A percentile compares a stretch with the other conserved stretches of the same genome.
Evolutionary conservation across 1,139 yeast species (phyloP).

Genomic region (Candida frijolesensis): DNA sequence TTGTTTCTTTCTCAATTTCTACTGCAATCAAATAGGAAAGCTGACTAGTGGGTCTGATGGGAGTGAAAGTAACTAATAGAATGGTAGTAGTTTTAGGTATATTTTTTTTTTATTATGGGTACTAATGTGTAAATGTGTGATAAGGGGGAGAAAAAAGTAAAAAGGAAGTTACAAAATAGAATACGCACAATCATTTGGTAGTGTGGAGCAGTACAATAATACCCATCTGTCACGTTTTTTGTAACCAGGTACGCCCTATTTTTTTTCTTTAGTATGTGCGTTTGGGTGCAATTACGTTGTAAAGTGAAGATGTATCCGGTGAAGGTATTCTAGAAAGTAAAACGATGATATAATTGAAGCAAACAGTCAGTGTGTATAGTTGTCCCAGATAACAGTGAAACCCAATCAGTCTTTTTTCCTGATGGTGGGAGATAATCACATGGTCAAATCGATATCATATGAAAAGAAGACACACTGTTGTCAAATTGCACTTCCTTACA

Average conservation of each 20-base stretch:
- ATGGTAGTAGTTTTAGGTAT: background rate
- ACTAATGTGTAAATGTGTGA: background rate
- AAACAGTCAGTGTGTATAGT: no score
- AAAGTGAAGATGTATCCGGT: background rate
- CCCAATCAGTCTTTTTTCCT: no score
- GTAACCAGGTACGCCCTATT: background rate
- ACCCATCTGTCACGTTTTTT: background rate
- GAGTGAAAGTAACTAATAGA: no score
- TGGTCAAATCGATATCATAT: no score
- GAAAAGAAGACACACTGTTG: background rate
- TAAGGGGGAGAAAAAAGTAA: background rate
- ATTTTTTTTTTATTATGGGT: conserved; percentile 1
- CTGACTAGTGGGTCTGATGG: conserved; percentile 29
- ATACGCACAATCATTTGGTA: background rate
- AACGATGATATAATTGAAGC: background rate
- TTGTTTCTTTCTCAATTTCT: background rate
- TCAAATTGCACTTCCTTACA: no score
- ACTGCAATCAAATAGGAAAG: background rate
- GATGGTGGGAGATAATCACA: no score
- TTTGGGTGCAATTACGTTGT: background rate
- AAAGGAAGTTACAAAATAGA: background rate
- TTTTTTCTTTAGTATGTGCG: background rate
- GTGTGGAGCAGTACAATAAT: background rate
- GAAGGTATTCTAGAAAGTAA: background rate
- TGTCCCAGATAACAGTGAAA: no score